Conservation (phyloP, 1,284 basidiomycete species). For the Cryptococcus deneoformans region DNA sequence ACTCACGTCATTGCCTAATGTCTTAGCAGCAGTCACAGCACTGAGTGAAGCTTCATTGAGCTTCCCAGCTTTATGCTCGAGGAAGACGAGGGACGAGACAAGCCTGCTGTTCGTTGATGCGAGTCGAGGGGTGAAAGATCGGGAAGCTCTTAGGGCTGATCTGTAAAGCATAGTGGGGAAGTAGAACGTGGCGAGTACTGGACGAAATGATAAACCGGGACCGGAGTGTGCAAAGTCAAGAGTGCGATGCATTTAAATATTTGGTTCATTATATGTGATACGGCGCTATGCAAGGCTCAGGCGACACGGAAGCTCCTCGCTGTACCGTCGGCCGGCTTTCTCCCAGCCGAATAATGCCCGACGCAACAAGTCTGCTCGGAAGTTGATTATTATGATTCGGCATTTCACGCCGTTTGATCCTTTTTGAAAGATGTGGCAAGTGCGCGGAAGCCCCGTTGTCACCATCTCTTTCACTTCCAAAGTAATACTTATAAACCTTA, state of each 20-base stretch:
- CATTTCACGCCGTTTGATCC: background rate
- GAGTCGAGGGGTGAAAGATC: conserved; percentile 1
- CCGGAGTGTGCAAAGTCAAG: background rate
- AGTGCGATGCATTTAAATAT: background rate
- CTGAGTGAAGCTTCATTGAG: conserved; percentile 83
- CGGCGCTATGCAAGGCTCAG: background rate
- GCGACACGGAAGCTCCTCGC: background rate
- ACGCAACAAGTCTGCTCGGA: no score
- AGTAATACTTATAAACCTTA: no score
- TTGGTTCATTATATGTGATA: background rate
- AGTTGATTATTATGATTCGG: no score
- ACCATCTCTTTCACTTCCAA: no score
- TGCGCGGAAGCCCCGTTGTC: no score
- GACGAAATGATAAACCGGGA: background rate
- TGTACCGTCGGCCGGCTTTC: background rate
- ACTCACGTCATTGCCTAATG: conserved; percentile 62
- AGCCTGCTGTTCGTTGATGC: conserved; percentile 28
- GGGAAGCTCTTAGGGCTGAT: conserved; percentile 4
- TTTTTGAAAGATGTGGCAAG: background rate
- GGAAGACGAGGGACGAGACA: conserved; percentile 67
- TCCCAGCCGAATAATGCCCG: background rate
- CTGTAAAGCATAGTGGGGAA: conserved; percentile 8
- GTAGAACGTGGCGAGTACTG: background rate
- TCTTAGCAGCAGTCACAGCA: conserved; percentile 82
- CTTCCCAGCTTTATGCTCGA: conserved; percentile 81